phyloP scores from a whole-genome alignment of 352 stramenopile species.

The Peronospora belbahrii region DNA sequence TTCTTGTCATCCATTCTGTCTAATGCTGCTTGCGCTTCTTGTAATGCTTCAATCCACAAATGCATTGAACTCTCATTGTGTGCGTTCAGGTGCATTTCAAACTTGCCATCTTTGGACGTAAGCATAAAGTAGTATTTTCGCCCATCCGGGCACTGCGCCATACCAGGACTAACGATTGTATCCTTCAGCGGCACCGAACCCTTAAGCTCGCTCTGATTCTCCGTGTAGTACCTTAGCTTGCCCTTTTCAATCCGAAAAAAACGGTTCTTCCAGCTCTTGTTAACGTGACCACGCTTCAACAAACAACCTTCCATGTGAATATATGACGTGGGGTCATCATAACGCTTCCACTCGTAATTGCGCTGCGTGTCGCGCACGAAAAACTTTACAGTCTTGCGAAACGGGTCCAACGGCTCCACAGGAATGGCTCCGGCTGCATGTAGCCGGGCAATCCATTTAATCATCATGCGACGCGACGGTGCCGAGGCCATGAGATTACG shows the following conservation, averaged over 20 bases:
- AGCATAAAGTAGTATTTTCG: conserved; percentile 83
- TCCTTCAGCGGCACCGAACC: conserved; percentile 66
- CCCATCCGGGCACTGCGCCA: conserved; percentile 73
- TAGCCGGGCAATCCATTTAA: conserved; percentile 75
- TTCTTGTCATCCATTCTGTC: conserved; percentile 35
- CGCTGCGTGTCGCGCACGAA: conserved; percentile 62
- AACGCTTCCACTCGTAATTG: conserved; percentile 79
- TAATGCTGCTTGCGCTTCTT: conserved; percentile 64
- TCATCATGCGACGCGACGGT: conserved; percentile 64
- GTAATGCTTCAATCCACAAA: conserved; percentile 78
- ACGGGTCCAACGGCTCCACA: conserved; percentile 64
- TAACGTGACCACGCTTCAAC: conserved; percentile 74
- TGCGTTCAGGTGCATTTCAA: conserved; percentile 81
- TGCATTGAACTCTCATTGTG: conserved; percentile 81
- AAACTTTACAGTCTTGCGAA: conserved; percentile 78
- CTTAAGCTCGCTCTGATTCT: conserved; percentile 68
- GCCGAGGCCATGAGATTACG: conserved; percentile 82
- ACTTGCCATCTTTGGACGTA: conserved; percentile 70
- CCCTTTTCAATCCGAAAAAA: conserved; percentile 84
- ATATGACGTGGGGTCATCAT: conserved; percentile 79
- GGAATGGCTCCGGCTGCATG: conserved; percentile 61
- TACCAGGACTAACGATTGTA: conserved; percentile 75
- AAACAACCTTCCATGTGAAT: conserved; percentile 84
- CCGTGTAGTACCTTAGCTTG: conserved; percentile 76
- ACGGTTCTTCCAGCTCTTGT: conserved; percentile 86